A percentile compares a stretch with the other conserved stretches of the same genome.
phyloP scores from a whole-genome alignment of 1,139 yeast species.

The Candida albicans region DNA sequence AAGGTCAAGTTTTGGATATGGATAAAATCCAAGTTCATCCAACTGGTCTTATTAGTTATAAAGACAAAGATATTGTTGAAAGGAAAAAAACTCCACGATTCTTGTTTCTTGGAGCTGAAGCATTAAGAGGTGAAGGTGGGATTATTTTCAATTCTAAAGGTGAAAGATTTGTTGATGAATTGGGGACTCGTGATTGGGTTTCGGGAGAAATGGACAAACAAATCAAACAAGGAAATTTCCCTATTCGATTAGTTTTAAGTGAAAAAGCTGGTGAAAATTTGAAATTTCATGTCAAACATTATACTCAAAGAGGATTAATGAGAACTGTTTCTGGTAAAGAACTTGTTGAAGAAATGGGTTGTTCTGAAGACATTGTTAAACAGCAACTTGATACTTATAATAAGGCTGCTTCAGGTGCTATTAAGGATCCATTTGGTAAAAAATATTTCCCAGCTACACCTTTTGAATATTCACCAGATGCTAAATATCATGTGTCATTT shows the following conservation, averaged over 20 bases:
- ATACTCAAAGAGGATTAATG: conserved; percentile 66
- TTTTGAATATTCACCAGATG: conserved; percentile 29
- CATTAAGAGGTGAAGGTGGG: conserved; percentile 77
- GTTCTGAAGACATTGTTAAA: conserved; percentile 27
- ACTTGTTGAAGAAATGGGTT: conserved; percentile 45
- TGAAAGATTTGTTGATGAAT: conserved; percentile 68
- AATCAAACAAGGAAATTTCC: conserved; percentile 45
- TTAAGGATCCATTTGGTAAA: conserved; percentile 50
- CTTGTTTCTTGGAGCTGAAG: conserved; percentile 77
- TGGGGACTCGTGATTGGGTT: conserved; percentile 69
- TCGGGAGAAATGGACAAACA: conserved; percentile 59
- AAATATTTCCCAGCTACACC: conserved; percentile 54
- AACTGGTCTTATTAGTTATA: conserved; percentile 72
- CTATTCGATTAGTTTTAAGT: conserved; percentile 51
- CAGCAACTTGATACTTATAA: conserved; percentile 46
- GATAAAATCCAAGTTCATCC: conserved; percentile 83
- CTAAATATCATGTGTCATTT: conserved; percentile 49
- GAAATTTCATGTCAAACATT: conserved; percentile 63
- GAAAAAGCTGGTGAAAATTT: conserved; percentile 44
- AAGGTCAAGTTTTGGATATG: conserved; percentile 69
- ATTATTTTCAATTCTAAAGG: conserved; percentile 62
- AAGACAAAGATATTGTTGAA: conserved; percentile 48
- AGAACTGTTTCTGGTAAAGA: conserved; percentile 50
- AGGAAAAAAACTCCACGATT: conserved; percentile 47
- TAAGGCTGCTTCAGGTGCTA: conserved; percentile 44